Evolutionary conservation across 1,139 yeast species (phyloP).

Genomic region (Diutina mesorugosa): DNA sequence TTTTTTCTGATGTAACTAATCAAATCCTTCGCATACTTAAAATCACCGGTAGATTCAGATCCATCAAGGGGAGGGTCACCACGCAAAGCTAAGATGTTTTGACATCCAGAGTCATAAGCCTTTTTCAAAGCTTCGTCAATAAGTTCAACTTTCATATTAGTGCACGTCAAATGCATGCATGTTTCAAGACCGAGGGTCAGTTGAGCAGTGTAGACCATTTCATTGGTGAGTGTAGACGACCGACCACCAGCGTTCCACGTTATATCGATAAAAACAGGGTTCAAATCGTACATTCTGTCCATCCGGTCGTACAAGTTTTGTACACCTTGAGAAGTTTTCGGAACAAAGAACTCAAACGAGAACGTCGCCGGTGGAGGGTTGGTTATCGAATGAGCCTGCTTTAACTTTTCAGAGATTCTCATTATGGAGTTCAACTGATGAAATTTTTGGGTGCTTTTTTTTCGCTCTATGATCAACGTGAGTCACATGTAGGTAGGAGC

Average conservation of each 20-base stretch:
- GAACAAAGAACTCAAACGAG: slow-evolving; percentile 96
- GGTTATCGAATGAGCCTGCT: slow-evolving; percentile 31
- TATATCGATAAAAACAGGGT: slow-evolving; percentile 86
- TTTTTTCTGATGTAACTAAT: slow-evolving; percentile 39
- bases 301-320: slow-evolving; percentile 92
- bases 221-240: slow-evolving; percentile 67
- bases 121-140: slow-evolving; percentile 77
- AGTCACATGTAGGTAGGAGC: not conserved
- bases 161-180: slow-evolving; percentile 96
- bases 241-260: slow-evolving; percentile 99
- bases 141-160: slow-evolving; percentile 76
- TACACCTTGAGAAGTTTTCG: slow-evolving; percentile 93
- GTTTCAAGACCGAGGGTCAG: slow-evolving; percentile 91
- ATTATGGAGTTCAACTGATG: slow-evolving; percentile 11
- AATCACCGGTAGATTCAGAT: slow-evolving; percentile 54
- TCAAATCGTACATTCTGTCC: slow-evolving; percentile 92
- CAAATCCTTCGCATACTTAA: slow-evolving; percentile 58
- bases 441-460: not conserved
- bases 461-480: not conserved
- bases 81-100: slow-evolving; percentile 75
- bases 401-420: slow-evolving; percentile 43
- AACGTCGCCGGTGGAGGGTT: slow-evolving; percentile 54
- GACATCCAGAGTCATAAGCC: slow-evolving; percentile 89
- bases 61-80: slow-evolving; percentile 74
- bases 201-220: slow-evolving; percentile 85